A percentile compares a stretch with the other conserved stretches of the same genome.
Evolutionary conservation across 2,329 filamentous ascomycete species (phyloP).

Genomic region (Fusarium armeniacum): DNA sequence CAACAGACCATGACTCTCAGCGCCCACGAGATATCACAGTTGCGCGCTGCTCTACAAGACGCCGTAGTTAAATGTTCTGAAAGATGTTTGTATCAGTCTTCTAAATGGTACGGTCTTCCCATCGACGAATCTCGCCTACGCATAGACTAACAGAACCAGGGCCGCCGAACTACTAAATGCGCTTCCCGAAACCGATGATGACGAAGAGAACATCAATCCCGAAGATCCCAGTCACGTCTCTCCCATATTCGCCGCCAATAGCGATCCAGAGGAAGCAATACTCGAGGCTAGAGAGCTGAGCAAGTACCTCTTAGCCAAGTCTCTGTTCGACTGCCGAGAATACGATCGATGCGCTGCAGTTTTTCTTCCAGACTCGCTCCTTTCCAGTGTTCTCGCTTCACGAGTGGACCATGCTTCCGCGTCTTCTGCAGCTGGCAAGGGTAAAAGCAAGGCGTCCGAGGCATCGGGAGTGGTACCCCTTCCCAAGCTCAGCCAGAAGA

Average conservation of each 20-base stretch:
- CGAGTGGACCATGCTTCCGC: conserved; percentile 56
- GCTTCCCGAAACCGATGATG: conserved; percentile 73
- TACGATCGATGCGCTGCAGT: conserved; percentile 93
- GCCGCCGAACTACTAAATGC: conserved; percentile 93
- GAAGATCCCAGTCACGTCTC: conserved; percentile 59
- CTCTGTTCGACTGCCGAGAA: conserved; percentile 94
- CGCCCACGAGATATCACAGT: conserved; percentile 70
- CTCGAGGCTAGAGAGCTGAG: conserved; percentile 85
- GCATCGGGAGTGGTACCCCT: conserved; percentile 52
- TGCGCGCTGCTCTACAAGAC: conserved; percentile 83
- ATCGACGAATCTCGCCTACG: background rate
- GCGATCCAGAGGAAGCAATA: conserved; percentile 78
- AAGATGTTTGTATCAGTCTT: conserved; percentile 92
- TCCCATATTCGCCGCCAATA: conserved; percentile 67
- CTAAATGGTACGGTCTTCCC: conserved; percentile 82
- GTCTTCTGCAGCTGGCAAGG: conserved; percentile 69
- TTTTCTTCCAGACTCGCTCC: conserved; percentile 84
- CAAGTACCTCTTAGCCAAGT: conserved; percentile 90
- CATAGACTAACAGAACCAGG: conserved; percentile 66
- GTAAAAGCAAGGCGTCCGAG: conserved; percentile 62
- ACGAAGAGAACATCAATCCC: conserved; percentile 60
- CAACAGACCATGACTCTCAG: conserved; percentile 65
- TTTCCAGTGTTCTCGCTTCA: conserved; percentile 74
- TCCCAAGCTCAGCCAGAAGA: conserved; percentile 84
- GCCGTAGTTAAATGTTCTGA: conserved; percentile 93